phyloP scores from a whole-genome alignment of 163 green algal species.

The Volvox carteri region DNA sequence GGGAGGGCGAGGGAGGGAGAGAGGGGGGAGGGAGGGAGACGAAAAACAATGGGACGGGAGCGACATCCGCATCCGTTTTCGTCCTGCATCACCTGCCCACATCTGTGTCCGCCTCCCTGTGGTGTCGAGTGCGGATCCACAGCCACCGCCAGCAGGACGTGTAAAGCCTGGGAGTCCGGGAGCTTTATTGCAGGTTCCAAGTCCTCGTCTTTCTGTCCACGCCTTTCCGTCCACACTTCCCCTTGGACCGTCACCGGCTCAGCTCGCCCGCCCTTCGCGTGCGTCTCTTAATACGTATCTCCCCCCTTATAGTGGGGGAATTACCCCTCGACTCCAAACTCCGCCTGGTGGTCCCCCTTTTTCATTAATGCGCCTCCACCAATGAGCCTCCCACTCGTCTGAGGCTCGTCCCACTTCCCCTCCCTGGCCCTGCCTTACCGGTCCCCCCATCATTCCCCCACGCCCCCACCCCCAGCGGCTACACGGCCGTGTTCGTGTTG shows the following conservation, averaged over 20 bases:
- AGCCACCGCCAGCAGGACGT: too few relatives aligned
- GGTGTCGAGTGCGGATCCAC: too few relatives aligned
- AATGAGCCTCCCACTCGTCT: too few relatives aligned
- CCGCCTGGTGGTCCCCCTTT: not conserved
- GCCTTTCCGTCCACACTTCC: not conserved
- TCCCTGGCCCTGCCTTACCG: not conserved
- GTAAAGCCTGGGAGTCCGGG: too few relatives aligned
- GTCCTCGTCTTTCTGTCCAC: not conserved
- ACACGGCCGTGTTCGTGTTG: conserved; percentile 60
- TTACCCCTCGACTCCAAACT: not conserved
- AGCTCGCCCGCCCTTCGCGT: not conserved
- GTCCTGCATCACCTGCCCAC: too few relatives aligned
- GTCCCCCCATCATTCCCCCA: not conserved
- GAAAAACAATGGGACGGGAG: not conserved
- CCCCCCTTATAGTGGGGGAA: not conserved
- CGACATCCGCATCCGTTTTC: too few relatives aligned
- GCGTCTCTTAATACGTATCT: not conserved
- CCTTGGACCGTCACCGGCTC: not conserved
- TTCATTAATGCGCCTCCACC: too few relatives aligned
- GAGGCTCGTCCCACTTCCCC: not conserved
- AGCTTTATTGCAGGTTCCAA: too few relatives aligned
- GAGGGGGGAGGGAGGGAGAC: not conserved
- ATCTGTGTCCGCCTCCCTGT: too few relatives aligned
- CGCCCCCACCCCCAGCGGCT: conserved; percentile 46
- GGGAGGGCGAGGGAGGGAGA: not conserved